A percentile compares a stretch with the other conserved stretches of the same genome.
Evolutionary conservation across 2,329 filamentous ascomycete species (phyloP).

Genomic region (Metarhizium brunneum): DNA sequence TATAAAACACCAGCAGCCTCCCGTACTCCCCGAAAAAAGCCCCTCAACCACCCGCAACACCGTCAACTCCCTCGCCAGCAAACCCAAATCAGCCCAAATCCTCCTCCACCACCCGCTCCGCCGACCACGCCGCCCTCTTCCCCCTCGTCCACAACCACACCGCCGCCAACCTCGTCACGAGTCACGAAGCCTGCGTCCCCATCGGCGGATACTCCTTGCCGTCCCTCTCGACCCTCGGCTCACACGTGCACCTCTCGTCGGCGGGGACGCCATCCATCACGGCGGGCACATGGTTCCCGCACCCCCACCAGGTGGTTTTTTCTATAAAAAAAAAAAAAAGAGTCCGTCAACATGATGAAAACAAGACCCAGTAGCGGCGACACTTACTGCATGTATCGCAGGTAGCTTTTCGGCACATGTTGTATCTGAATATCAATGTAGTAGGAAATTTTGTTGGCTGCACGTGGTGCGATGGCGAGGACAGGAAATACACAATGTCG

Average conservation of each 20-base stretch:
- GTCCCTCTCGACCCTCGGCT: constrained; percentile 50
- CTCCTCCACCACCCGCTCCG: constrained; percentile 21
- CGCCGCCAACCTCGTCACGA: constrained; percentile 18
- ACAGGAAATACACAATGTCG: too few relatives aligned
- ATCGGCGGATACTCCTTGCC: constrained; percentile 58
- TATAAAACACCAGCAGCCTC: too few relatives aligned
- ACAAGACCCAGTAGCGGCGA: too few relatives aligned
- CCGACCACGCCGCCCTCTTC: constrained; percentile 19
- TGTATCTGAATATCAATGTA: too few relatives aligned
- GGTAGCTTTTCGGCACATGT: constrained; percentile 56
- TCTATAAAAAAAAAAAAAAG: constrained; percentile 24
- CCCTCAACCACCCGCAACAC: neutral
- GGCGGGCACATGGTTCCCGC: constrained; percentile 49
- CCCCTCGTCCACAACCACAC: constrained; percentile 19
- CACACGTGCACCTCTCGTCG: constrained; percentile 55
- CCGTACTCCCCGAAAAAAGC: neutral
- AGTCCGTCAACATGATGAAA: neutral
- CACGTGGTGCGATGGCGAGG: too few relatives aligned
- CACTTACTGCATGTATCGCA: constrained; percentile 54
- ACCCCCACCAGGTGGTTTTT: constrained; percentile 57
- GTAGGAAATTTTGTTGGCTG: too few relatives aligned
- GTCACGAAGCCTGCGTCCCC: constrained; percentile 36
- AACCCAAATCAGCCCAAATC: constrained; percentile 8
- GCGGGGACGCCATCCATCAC: constrained; percentile 53
- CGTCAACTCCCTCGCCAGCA: neutral